Evolutionary conservation across 1,139 yeast genomes (phyloP).

Genomic region (Eremothecium coryli): DNA sequence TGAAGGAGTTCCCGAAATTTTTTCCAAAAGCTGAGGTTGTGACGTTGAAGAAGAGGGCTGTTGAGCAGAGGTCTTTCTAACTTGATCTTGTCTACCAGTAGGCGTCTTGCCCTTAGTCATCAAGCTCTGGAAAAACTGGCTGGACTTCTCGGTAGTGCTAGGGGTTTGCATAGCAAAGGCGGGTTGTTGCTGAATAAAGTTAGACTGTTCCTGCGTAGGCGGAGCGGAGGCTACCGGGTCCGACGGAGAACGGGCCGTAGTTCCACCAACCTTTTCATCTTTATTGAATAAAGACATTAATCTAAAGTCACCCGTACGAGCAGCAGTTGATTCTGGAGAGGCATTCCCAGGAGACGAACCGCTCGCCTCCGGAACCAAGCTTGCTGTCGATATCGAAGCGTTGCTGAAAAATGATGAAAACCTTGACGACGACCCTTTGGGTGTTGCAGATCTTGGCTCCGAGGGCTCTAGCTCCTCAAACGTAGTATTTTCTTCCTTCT

Average conservation of each 20-base stretch:
- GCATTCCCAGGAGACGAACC: constrained; percentile 2
- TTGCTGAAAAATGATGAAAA: constrained; percentile 29
- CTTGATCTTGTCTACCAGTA: constrained; percentile 9
- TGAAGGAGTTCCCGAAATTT: neutral
- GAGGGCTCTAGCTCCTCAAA: constrained; percentile 12
- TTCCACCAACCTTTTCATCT: constrained; percentile 8
- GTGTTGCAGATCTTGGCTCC: constrained; percentile 11
- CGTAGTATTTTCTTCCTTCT: constrained; percentile 11
- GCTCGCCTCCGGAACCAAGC: constrained; percentile 3
- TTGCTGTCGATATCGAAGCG: constrained; percentile 9
- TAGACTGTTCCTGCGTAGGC: neutral
- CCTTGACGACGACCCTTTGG: constrained; percentile 25
- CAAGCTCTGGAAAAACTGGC: constrained; percentile 25
- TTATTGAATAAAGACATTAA: constrained; percentile 27
- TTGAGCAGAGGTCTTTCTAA: constrained; percentile 8
- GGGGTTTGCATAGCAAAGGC: neutral
- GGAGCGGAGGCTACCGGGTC: neutral
- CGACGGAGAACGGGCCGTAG: constrained; percentile 4
- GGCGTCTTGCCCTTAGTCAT: constrained; percentile 23
- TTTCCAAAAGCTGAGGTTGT: constrained; percentile 2
- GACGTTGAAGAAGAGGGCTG: constrained; percentile 1
- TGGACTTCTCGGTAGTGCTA: constrained; percentile 1
- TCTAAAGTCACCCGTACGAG: constrained; percentile 22
- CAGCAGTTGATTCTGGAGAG: constrained; percentile 9
- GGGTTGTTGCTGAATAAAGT: constrained; percentile 1